Base-by-base conservation (phyloP, 208 protist species). In the Leishmania braziliensis region DNA sequence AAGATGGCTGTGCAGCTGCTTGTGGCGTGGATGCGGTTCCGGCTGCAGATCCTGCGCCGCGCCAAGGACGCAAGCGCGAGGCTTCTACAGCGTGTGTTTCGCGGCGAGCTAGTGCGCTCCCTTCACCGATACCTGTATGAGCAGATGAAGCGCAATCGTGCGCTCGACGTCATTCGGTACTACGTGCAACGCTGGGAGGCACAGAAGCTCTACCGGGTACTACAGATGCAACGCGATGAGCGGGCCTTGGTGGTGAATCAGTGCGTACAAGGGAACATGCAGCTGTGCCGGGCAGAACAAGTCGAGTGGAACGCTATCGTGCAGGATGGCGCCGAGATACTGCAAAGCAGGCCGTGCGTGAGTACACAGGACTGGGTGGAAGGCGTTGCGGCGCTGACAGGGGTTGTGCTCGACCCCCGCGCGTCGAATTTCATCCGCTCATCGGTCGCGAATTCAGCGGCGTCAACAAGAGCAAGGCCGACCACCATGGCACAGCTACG, bases 61-160 rank as follows among this genome's bases (percentile, higher is more conserved):
- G 78, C 71, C 18, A 92, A 92, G 72, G 86, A 89, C 70, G 72
- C n/a, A 39, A 87, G 85, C 63, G 91, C 86, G 63, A 81, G 81
- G 75, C 79, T 95, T 20, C 82, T 97, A n/a, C 93, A 95, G 75
- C 91, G 91, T 51, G 84, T 95, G 63, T 91, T 94, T 80, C 84
- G 89, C 33, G 89, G 87, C 4, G 83, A 91, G 81, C 87, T 51
- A 26, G 90, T 89, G 2, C 90, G 90, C 73, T 84, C 88, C 26
- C 84, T 92, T 73, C 73, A 90, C n/a, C 90, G 88, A 65, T 93
- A 82, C 65, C 60, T 95, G 53, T 92, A 94, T 81, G 46, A 86
- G 53, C 74, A 85, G 48, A 95, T 93, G 85, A 84, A 86, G 33
- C 86, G 83, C 48, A 91, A 90, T 63, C 73, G 69, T 1, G 91